Base-by-base conservation (phyloP, 768 basidiomycete genomes). In the Tubosaeta sp. region DNA sequence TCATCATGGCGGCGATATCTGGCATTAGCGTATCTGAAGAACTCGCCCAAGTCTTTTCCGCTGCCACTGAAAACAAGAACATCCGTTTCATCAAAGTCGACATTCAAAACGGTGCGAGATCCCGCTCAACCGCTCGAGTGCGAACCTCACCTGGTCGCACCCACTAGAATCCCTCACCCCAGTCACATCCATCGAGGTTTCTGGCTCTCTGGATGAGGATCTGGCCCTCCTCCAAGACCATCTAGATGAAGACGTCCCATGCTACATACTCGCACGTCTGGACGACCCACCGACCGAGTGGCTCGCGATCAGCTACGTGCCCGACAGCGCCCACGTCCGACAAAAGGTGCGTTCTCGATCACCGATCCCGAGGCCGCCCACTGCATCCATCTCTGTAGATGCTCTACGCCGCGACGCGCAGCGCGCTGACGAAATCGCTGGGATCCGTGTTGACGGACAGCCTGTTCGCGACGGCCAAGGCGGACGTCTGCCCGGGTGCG, bases 351-450 rank as follows among this genome's bases (percentile, higher is more conserved):
- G 11, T 58, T 66, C 53, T 37, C 4, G 31, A 14, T 25, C 33
- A 1, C 16, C 11, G 7, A n/a, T 35, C 38, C 12, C 39, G 22
- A 22, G 22, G 22, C 46, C 13, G 10, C 50, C 50, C 12, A 17
- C 43, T 43, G 43, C 34, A 39, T 45, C 35, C 7, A 46, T 6
- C 26, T 22, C 10, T 48, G 27, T 37, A 93, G 90, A 95, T 93
- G 91, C 74, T 95, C 32, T 94, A 93, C 68, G 90, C 92, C 19
- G 86, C 91, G 4, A 85, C 86, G 1, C 82, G 90, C 41, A 74
- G 76, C 22, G 76, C 83, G 16, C 76, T 94, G 19, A 75, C 83
- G 27, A 90, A 81, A 66, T 73, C 78, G n/a, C 76, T 95, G 4
- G 90, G 90, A 41, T 84, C 91, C 16, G 67, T 80, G 31, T 90